Percentiles rank a stretch among this genome's conserved stretches.
These are phyloP conservation scores for Piper longum DNA, from an alignment of 164 flowering plant genomes.

Conservation along the genomic window DNA sequence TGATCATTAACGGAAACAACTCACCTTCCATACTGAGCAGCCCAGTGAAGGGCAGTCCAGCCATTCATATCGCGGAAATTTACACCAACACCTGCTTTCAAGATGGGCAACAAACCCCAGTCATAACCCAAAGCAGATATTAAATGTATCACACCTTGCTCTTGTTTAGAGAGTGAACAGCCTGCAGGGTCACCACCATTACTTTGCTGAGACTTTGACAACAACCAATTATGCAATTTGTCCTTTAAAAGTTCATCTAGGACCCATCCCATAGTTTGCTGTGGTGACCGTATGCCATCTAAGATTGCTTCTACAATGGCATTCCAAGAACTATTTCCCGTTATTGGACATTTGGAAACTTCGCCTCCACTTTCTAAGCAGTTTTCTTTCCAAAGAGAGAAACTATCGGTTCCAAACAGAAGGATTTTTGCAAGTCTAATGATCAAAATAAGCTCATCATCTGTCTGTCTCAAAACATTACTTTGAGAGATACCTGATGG, in stretches of 20 bases:
- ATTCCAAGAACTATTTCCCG: conserved; percentile 46
- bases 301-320: conserved; percentile 44
- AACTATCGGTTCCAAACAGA: conserved; percentile 22
- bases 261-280: conserved; percentile 45
- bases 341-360: conserved; percentile 15
- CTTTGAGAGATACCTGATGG: conserved; percentile 11
- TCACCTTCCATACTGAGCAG: conserved; percentile 94
- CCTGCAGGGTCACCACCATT: conserved; percentile 15
- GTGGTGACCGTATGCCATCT: conserved; percentile 42
- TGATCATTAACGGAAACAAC: too few relatives aligned
- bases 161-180: conserved; percentile 64
- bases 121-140: conserved; percentile 85
- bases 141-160: conserved; percentile 89
- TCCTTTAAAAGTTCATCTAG: conserved; percentile 69
- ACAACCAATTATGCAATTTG: conserved; percentile 64
- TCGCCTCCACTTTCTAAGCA: conserved; percentile 17
- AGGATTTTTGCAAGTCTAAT: conserved; percentile 63
- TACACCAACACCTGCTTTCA: conserved; percentile 50
- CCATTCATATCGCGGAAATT: conserved; percentile 89
- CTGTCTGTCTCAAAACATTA: conserved; percentile 25
- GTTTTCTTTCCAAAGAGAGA: conserved; percentile 20
- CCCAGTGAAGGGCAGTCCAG: conserved; percentile 99
- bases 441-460: conserved; percentile 60
- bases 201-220: conserved; percentile 21
- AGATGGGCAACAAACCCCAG: conserved; percentile 77